Evolutionary conservation across 169 alveolate genomes (phyloP), one percentile per base, ranked within the genome.

Genomic region (Plasmodium relictum): DNA sequence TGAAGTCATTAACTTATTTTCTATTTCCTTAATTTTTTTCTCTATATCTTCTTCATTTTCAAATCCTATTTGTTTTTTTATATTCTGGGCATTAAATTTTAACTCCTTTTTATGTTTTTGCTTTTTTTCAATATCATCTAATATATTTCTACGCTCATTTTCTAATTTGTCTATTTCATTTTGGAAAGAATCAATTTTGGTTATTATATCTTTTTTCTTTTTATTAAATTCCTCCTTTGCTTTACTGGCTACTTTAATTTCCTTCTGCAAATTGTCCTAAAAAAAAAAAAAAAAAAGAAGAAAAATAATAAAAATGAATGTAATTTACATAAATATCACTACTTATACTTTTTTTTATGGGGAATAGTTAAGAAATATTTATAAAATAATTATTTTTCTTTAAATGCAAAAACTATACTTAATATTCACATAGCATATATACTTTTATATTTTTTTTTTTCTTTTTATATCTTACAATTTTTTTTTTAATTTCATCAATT

Each of bases 1-100:
- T 9, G 96, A 88, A 20, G 96, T 94, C 95, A 88, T 92, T 88
- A 94, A 88, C 54, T 87, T 85, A 31, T 73, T 89, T 87, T 94
- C 96, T n/a, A 94, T 87, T 73, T 88, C 93, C 74, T 73, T 74
- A 41, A 94, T 92, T 83, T 88, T 92, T 48, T 92, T 93, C 42
- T 94, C 94, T 0, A 94, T 90, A 44, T 94, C 96, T 56, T 73
- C 94, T 71, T 94, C 95, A 61, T 76, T 89, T 48, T 89, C 92
- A 83, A 74, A 94, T 4, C 96, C 96, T 18, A 92, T 74, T 26
- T 91, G 93, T 56, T 86, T 89, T 48, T 92, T 91, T 90, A 92
- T 56, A 26, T 92, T 94, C 52, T 89, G 92, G n/a, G 92, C 85
- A 56, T 92, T 73, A 62, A 90, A 88, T 58, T 26, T 92, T 71